phyloP scores from a whole-genome alignment of 2,329 filamentous ascomycete species.

The Colletotrichum paranaense region DNA sequence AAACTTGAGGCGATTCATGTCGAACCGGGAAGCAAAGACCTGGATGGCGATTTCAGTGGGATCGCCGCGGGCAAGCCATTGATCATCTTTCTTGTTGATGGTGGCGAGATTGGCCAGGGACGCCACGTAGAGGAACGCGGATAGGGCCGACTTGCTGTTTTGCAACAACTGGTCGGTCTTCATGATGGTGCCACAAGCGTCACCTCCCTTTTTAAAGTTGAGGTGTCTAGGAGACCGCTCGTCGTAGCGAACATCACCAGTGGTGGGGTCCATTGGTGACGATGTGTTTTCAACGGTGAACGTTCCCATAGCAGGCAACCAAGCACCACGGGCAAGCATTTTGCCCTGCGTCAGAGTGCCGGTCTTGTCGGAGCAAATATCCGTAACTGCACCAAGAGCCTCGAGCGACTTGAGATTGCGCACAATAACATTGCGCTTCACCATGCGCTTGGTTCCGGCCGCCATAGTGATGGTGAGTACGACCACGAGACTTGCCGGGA shows the following conservation, averaged over 20 bases:
- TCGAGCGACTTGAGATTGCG: slow-evolving; percentile 64
- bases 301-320: slow-evolving; percentile 68
- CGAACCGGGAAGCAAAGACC: slow-evolving; percentile 76
- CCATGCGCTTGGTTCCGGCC: slow-evolving; percentile 64
- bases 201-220: slow-evolving; percentile 36
- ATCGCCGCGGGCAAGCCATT: slow-evolving; percentile 72
- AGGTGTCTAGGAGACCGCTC: slow-evolving; percentile 35
- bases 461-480: slow-evolving; percentile 72
- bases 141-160: slow-evolving; percentile 56
- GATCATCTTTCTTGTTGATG: slow-evolving; percentile 53
- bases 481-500: slow-evolving; percentile 59
- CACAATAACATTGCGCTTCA: slow-evolving; percentile 63
- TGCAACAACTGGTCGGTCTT: slow-evolving; percentile 48
- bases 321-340: slow-evolving; percentile 71
- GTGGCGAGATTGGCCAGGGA: slow-evolving; percentile 67
- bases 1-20: slow-evolving; percentile 66
- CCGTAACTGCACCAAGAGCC: slow-evolving; percentile 62
- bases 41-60: slow-evolving; percentile 80
- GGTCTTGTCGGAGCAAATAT: slow-evolving; percentile 66
- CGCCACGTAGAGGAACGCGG: slow-evolving; percentile 68
- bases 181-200: slow-evolving; percentile 39
- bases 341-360: slow-evolving; percentile 73
- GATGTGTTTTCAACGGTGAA: slow-evolving; percentile 66
- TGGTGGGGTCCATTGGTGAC: slow-evolving; percentile 67
- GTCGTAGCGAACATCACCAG: slow-evolving; percentile 57